Conservation (phyloP, 2,329 filamentous ascomycete species). For the Metarhizium sp. region DNA sequence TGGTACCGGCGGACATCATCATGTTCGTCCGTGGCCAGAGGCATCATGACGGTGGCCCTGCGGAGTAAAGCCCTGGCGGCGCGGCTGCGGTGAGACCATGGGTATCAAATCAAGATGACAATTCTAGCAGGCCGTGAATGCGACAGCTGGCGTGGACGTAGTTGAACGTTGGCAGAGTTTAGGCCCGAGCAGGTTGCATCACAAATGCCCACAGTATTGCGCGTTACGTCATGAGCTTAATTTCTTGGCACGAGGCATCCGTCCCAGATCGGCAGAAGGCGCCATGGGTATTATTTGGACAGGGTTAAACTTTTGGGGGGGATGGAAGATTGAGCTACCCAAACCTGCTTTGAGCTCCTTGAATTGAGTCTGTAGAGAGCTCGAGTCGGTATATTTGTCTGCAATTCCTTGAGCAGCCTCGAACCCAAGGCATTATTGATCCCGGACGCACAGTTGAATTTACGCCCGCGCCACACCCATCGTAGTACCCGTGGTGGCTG, state of each 20-base stretch:
- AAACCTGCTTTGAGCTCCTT: too few relatives aligned
- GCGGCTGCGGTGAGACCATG: not conserved
- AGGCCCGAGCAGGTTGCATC: not conserved
- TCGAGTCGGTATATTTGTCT: too few relatives aligned
- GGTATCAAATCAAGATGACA: not conserved
- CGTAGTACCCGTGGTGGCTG: too few relatives aligned
- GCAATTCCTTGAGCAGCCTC: too few relatives aligned
- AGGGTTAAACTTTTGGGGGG: too few relatives aligned
- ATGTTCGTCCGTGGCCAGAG: slow-evolving; percentile 25
- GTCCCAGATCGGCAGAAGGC: not conserved
- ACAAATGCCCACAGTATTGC: not conserved
- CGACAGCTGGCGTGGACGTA: not conserved
- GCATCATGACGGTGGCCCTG: slow-evolving; percentile 17
- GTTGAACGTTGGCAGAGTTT: not conserved
- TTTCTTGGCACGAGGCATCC: slow-evolving; percentile 1
- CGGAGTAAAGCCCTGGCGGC: not conserved
- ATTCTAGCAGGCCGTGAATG: not conserved
- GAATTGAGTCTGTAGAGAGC: too few relatives aligned
- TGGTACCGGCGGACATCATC: slow-evolving; percentile 28
- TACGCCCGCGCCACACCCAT: too few relatives aligned
- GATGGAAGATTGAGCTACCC: too few relatives aligned
- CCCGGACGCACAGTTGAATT: too few relatives aligned
- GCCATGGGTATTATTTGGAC: not conserved
- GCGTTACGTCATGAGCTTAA: slow-evolving; percentile 4
- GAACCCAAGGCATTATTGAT: too few relatives aligned